These are phyloP conservation scores for Candida alai DNA, from an alignment of 805 yeast species.

Conservation along the genomic window DNA sequence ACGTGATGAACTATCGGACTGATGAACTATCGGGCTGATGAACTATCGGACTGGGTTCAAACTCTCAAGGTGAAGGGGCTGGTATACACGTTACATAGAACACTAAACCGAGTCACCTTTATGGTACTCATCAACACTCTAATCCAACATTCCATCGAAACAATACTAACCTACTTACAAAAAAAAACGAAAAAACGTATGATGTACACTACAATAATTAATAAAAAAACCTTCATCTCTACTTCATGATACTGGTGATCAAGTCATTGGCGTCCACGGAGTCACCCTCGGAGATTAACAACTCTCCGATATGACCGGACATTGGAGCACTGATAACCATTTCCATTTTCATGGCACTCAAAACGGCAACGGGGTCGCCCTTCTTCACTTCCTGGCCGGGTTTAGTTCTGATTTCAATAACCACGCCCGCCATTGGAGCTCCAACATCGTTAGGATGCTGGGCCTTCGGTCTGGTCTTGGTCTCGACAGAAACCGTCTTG, in stretches of 20 bases:
- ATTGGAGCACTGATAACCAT: slow-evolving; percentile 95
- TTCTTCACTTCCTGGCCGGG: slow-evolving; percentile 86
- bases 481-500: slow-evolving; percentile 80
- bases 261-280: slow-evolving; percentile 93
- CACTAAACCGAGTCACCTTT: no score
- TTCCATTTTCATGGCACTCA: slow-evolving; percentile 99
- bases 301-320: slow-evolving; percentile 76
- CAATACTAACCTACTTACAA: no score
- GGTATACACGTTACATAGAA: no score
- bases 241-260: slow-evolving; percentile 41
- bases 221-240: not conserved
- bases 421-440: slow-evolving; percentile 99
- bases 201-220: no score
- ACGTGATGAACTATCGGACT: no score
- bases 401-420: slow-evolving; percentile 89
- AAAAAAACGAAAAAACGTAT: not conserved
- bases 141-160: not conserved
- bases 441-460: slow-evolving; percentile 91
- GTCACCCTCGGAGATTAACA: slow-evolving; percentile 83
- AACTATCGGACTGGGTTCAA: no score
- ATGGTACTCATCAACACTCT: not conserved
- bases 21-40: no score
- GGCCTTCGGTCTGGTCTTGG: slow-evolving; percentile 86
- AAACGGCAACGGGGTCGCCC: slow-evolving; percentile 92
- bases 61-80: no score